phyloP scores from a whole-genome alignment of 768 basidiomycete genomes.

The Serendipita sp. region DNA sequence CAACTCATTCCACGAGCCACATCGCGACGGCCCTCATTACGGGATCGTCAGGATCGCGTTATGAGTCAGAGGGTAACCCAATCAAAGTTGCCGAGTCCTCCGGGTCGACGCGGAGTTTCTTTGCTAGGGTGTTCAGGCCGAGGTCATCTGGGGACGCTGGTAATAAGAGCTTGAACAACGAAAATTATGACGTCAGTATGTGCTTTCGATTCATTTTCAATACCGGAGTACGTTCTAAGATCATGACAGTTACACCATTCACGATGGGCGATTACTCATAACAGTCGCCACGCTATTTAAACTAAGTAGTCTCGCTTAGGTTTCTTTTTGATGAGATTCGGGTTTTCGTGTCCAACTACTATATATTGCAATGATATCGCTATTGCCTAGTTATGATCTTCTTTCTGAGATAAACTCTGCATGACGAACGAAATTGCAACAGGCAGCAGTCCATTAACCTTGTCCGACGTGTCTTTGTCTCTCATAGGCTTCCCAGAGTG shows the following conservation, averaged over 20 bases:
- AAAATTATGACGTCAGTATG: not conserved
- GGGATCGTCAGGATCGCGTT: not conserved
- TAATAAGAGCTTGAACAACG: slow-evolving; percentile 3
- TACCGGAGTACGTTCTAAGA: not conserved
- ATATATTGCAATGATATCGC: too few relatives aligned
- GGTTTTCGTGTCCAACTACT: too few relatives aligned
- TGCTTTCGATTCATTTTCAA: not conserved
- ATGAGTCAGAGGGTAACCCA: not conserved
- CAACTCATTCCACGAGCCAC: not conserved
- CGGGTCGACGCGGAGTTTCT: not conserved
- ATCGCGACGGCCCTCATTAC: not conserved
- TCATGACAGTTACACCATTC: not conserved
- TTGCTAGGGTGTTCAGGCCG: not conserved
- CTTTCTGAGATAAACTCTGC: too few relatives aligned
- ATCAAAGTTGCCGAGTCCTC: not conserved
- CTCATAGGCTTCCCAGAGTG: slow-evolving; percentile 74
- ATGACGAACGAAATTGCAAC: too few relatives aligned
- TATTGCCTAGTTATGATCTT: too few relatives aligned
- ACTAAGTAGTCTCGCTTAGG: not conserved
- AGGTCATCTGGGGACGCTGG: not conserved
- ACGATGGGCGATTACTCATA: not conserved
- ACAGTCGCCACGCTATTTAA: not conserved
- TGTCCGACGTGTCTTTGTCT: slow-evolving; percentile 68
- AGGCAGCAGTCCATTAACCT: slow-evolving; percentile 24
- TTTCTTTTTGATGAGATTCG: too few relatives aligned